These are phyloP conservation scores for Annulohypoxylon bovei DNA, from an alignment of 495 filamentous ascomycete species.

Conservation along the genomic window DNA sequence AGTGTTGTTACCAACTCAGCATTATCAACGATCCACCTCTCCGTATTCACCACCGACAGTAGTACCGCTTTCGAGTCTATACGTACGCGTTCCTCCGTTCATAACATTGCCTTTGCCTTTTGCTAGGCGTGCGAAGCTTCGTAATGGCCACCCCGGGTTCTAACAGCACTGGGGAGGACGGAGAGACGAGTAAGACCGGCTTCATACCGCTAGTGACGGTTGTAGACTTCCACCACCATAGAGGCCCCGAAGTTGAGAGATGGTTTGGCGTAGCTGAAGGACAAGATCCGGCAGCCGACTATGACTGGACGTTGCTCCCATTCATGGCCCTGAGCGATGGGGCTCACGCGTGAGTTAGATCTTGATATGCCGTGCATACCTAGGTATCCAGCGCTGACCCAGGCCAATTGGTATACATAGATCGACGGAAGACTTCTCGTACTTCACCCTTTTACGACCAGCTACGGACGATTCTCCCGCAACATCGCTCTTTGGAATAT, in stretches of 20 bases:
- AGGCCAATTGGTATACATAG: conserved; percentile 55
- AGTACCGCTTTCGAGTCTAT: conserved; percentile 12
- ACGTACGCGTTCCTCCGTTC: background rate
- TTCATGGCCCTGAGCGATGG: conserved; percentile 99
- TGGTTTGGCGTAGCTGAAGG: conserved; percentile 87
- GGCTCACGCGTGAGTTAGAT: conserved; percentile 80
- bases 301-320: conserved; percentile 91
- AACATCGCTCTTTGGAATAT: conserved; percentile 94
- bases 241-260: conserved; percentile 92
- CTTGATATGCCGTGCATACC: background rate
- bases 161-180: conserved; percentile 13
- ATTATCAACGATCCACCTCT: background rate
- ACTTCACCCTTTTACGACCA: conserved; percentile 88
- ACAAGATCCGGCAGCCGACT: conserved; percentile 79
- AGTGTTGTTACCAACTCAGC: background rate
- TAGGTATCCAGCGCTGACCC: conserved; percentile 11
- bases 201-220: conserved; percentile 80
- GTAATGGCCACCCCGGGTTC: conserved; percentile 36
- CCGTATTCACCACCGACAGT: conserved; percentile 3
- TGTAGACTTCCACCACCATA: conserved; percentile 96
- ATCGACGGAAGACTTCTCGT: conserved; percentile 93
- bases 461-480: conserved; percentile 66
- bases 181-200: conserved; percentile 24
- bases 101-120: background rate
- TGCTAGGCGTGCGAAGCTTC: background rate